A percentile compares a stretch with the other conserved stretches of the same genome.
phyloP scores from a whole-genome alignment of 805 yeast species.

The Metschnikowia hibisci region DNA sequence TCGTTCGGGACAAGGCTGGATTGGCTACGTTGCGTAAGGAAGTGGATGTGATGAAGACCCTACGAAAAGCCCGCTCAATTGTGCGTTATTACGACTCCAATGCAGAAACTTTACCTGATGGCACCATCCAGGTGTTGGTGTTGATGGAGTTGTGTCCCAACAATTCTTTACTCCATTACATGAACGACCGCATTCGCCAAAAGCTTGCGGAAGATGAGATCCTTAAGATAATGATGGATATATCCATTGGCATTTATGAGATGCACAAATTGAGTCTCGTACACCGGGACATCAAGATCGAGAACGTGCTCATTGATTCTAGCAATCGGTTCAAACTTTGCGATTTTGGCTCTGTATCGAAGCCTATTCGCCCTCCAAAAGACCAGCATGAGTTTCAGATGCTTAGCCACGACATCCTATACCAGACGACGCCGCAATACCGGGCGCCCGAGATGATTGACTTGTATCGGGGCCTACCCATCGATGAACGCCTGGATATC shows the following conservation, averaged over 20 bases:
- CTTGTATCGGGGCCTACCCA: slow-evolving; percentile 73
- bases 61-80: slow-evolving; percentile 53
- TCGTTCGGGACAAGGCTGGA: slow-evolving; percentile 68
- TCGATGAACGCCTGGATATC: slow-evolving; percentile 88
- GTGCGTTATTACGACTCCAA: slow-evolving; percentile 74
- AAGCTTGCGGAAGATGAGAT: slow-evolving; percentile 77
- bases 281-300: slow-evolving; percentile 92
- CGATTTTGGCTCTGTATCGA: slow-evolving; percentile 89
- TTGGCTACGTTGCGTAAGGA: slow-evolving; percentile 63
- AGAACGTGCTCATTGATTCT: slow-evolving; percentile 80
- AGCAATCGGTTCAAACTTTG: slow-evolving; percentile 72
- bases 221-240: slow-evolving; percentile 77
- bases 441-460: slow-evolving; percentile 96
- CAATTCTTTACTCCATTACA: slow-evolving; percentile 80
- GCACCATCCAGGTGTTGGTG: slow-evolving; percentile 77
- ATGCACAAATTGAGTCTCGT: slow-evolving; percentile 81
- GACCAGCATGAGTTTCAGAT: slow-evolving; percentile 68
- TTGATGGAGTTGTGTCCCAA: slow-evolving; percentile 93
- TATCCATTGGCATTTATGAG: slow-evolving; percentile 70
- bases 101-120: slow-evolving; percentile 55
- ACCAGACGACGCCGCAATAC: slow-evolving; percentile 94
- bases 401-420: slow-evolving; percentile 79
- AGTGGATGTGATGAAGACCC: slow-evolving; percentile 72
- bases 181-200: slow-evolving; percentile 80
- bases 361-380: slow-evolving; percentile 66